These are phyloP conservation scores for Coniochaeta sp. DNA, from an alignment of 2,329 filamentous ascomycete species.

Conservation along the genomic window DNA sequence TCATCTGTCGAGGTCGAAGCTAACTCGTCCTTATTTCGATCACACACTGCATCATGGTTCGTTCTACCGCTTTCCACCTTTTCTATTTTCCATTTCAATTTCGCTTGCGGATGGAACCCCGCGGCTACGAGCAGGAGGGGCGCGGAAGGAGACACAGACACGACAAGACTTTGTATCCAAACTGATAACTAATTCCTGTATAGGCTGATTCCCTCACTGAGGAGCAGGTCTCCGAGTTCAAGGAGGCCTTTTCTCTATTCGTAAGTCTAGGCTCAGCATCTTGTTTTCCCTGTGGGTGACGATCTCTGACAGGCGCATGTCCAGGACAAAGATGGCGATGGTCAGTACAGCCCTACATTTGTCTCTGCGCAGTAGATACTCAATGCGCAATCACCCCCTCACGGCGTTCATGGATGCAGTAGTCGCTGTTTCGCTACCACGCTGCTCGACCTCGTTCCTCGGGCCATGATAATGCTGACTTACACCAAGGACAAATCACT, in stretches of 20 bases:
- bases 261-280: conserved; percentile 51
- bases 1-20: conserved; percentile 5
- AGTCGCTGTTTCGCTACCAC: background rate
- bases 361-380: background rate
- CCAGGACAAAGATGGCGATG: conserved; percentile 86
- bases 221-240: conserved; percentile 99
- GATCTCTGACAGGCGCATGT: conserved; percentile 4
- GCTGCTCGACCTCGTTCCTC: background rate
- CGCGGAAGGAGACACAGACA: background rate
- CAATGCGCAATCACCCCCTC: background rate
- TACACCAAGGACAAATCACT: conserved; percentile 69
- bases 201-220: conserved; percentile 98
- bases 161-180: background rate
- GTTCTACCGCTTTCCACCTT: conserved; percentile 3
- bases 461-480: conserved; percentile 16
- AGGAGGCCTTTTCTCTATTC: conserved; percentile 99
- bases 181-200: conserved; percentile 12
- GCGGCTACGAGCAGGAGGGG: conserved; percentile 1
- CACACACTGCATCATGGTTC: conserved; percentile 8
- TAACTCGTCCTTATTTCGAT: conserved; percentile 4
- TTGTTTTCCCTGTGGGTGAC: conserved; percentile 1
- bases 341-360: conserved; percentile 46
- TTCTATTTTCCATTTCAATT: background rate
- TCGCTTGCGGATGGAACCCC: background rate
- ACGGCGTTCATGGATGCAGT: background rate